Percentiles rank a stretch among this genome's conserved stretches.
Conservation (phyloP, 2,329 filamentous ascomycete species). For the Aspergillus pseudoviridinutans region DNA sequence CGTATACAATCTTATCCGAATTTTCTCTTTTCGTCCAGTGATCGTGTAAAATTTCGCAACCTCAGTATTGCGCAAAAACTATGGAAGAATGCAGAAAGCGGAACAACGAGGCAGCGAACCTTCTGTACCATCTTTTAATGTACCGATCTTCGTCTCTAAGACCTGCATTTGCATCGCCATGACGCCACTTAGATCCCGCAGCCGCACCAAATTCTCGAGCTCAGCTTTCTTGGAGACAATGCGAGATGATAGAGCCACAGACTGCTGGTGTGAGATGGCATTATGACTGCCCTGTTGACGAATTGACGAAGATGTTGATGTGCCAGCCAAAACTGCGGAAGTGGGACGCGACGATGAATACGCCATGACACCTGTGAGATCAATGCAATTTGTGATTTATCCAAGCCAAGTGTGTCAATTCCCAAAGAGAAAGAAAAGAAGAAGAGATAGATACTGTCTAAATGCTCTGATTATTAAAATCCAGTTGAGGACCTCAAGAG, state of each 20-base stretch:
- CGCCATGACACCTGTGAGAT: slow-evolving; percentile 26
- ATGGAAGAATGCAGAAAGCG: not conserved
- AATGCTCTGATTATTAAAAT: not conserved
- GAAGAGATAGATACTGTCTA: not conserved
- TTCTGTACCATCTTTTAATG: slow-evolving; percentile 60
- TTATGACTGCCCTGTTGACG: slow-evolving; percentile 28
- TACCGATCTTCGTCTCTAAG: slow-evolving; percentile 58
- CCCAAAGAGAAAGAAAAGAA: not conserved
- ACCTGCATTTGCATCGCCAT: slow-evolving; percentile 61
- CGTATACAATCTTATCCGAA: not conserved
- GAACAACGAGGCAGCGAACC: slow-evolving; percentile 34
- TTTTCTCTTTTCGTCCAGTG: not conserved
- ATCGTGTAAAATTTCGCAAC: slow-evolving; percentile 7
- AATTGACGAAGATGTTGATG: slow-evolving; percentile 23
- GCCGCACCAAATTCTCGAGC: slow-evolving; percentile 58
- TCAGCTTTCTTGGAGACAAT: slow-evolving; percentile 62
- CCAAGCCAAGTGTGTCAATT: not conserved
- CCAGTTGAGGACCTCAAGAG: slow-evolving; percentile 2
- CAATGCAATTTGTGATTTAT: not conserved
- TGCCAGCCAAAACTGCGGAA: slow-evolving; percentile 26
- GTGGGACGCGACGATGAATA: slow-evolving; percentile 34
- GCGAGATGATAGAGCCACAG: slow-evolving; percentile 55
- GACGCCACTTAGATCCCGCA: slow-evolving; percentile 59
- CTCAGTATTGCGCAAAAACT: not conserved
- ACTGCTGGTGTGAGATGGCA: slow-evolving; percentile 44